These are phyloP conservation scores for Euptelea pleiosperma DNA, from an alignment of 164 flowering plant species.

Conservation along the genomic window DNA sequence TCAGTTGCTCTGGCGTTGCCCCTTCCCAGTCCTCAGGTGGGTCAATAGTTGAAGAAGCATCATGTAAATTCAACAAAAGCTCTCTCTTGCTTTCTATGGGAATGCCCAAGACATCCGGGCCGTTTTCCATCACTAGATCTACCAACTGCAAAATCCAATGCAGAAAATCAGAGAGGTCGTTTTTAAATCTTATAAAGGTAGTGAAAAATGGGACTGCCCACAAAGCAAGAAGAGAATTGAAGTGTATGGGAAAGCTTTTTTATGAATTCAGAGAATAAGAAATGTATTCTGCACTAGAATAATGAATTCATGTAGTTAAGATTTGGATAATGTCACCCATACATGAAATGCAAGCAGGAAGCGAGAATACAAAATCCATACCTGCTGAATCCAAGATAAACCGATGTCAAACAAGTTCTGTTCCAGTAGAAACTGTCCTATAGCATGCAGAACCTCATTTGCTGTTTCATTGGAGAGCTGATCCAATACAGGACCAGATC, in stretches of 20 bases:
- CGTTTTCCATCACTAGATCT: conserved; percentile 65
- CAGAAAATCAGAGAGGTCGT: neutral
- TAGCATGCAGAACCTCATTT: conserved; percentile 58
- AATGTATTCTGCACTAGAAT: too few relatives aligned
- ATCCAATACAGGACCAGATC: conserved; percentile 82
- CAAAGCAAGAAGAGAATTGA: too few relatives aligned
- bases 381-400: conserved; percentile 93
- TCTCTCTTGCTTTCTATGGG: conserved; percentile 71
- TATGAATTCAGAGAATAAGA: too few relatives aligned
- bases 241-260: too few relatives aligned
- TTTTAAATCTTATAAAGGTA: neutral
- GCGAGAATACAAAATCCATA: conserved; percentile 17
- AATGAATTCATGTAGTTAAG: too few relatives aligned
- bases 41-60: conserved; percentile 60
- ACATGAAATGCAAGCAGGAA: neutral
- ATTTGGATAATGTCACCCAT: too few relatives aligned
- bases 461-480: conserved; percentile 79
- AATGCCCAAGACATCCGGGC: conserved; percentile 52
- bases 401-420: conserved; percentile 67
- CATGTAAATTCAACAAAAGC: conserved; percentile 62
- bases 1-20: conserved; percentile 62
- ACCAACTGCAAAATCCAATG: conserved; percentile 44
- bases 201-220: too few relatives aligned
- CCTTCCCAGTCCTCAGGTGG: conserved; percentile 92
- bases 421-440: conserved; percentile 68